Evolutionary conservation across 129 eudicot genomes (phyloP).

Genomic region (Calendula officinalis): DNA sequence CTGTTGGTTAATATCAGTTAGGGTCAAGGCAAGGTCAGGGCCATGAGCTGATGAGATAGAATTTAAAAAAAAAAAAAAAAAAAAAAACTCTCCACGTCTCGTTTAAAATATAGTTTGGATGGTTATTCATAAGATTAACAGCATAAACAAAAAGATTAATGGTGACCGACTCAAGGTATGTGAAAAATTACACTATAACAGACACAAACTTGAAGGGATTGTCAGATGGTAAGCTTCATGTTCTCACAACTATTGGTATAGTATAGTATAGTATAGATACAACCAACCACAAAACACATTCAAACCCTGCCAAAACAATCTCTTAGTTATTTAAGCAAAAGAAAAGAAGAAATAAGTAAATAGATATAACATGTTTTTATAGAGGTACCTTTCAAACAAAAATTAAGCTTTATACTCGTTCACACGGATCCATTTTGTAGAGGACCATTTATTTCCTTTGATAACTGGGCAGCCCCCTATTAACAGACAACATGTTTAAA

Average conservation of each 20-base stretch:
- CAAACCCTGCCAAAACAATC: conserved; percentile 23
- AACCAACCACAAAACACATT: conserved; percentile 20
- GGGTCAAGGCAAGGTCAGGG: no score
- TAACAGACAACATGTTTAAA: conserved; percentile 5
- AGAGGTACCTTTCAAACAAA: conserved; percentile 33
- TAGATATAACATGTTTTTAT: background rate
- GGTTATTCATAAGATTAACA: background rate
- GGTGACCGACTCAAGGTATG: background rate
- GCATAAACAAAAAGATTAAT: conserved; percentile 5
- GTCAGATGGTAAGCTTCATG: background rate
- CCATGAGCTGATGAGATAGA: no score
- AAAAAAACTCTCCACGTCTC: conserved; percentile 11
- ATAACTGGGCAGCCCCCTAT: conserved; percentile 91
- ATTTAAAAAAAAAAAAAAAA: no score
- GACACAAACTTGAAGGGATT: conserved; percentile 5
- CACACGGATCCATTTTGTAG: conserved; percentile 86
- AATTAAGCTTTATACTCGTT: conserved; percentile 49
- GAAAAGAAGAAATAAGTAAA: background rate
- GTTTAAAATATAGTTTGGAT: background rate
- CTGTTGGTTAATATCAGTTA: no score
- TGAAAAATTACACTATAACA: conserved; percentile 14
- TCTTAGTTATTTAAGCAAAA: background rate
- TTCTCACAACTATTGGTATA: conserved; percentile 16
- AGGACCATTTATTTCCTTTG: conserved; percentile 87
- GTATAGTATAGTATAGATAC: conserved; percentile 24